Percentiles rank a stretch among this genome's conserved stretches.
phyloP scores from a whole-genome alignment of 2,329 filamentous ascomycete genomes.

The Paecilomyces sp. region DNA sequence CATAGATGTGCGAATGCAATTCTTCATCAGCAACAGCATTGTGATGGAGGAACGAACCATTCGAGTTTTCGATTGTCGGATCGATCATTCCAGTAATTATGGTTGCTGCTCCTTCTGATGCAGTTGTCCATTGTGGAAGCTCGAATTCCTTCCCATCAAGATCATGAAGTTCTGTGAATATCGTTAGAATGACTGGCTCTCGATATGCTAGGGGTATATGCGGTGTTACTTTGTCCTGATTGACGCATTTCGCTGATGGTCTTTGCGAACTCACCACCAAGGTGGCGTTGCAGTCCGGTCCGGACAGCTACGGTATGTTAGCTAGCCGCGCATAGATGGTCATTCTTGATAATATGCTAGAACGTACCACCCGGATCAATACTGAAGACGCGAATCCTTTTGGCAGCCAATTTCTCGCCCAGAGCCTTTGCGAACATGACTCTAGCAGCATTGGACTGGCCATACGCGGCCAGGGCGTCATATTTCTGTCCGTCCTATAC shows the following conservation, averaged over 20 bases:
- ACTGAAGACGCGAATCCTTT: conserved; percentile 30
- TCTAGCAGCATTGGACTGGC: conserved; percentile 48
- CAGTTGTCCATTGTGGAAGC: conserved; percentile 10
- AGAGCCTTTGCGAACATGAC: conserved; percentile 39
- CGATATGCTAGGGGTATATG: not conserved
- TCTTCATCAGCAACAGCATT: conserved; percentile 14
- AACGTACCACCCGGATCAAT: conserved; percentile 36
- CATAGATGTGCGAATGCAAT: conserved; percentile 16
- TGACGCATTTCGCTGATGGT: not conserved
- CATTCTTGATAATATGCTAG: not conserved
- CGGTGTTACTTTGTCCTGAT: not conserved
- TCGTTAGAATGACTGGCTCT: not conserved
- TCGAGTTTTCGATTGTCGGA: conserved; percentile 10
- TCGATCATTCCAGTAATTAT: conserved; percentile 18
- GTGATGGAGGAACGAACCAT: conserved; percentile 10
- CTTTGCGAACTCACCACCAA: not conserved
- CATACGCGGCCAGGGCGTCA: conserved; percentile 40
- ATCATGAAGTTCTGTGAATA: conserved; percentile 2
- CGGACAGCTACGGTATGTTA: not conserved
- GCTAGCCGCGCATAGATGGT: not conserved
- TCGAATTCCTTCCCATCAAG: conserved; percentile 10
- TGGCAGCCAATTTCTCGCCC: conserved; percentile 24
- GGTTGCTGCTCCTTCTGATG: conserved; percentile 14
- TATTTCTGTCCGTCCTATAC: conserved; percentile 30
- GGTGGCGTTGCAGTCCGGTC: not conserved